Base-by-base conservation (phyloP, 2,329 filamentous ascomycete genomes). In the Aspergillus calidoustus region DNA sequence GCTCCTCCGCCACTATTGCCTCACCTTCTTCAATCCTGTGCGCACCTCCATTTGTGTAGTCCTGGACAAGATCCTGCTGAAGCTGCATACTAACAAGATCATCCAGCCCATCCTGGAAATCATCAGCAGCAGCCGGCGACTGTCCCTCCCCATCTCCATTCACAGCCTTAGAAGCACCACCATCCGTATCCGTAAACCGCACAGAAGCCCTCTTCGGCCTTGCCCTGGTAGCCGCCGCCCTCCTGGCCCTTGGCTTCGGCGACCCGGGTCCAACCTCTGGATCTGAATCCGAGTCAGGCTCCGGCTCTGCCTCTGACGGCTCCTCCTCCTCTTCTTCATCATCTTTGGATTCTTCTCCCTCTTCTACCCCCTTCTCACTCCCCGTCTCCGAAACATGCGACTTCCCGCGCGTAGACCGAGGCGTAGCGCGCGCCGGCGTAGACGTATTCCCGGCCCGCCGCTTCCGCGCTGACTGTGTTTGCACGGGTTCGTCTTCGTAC, bases 11-110 rank as follows among this genome's bases (percentile, higher is more conserved):
- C 2, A 60, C 30, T n/a, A 64, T 41, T 25, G 61, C 62, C 19
- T 76, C 73, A 15, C 64, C 59, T 22, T 51, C 34, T 15, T 17
- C 34, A 15, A 41, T 15, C 34, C 34, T 11, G 13, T 15, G 11
- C 11, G 34, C 11, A 41, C 11, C 34, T 41, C 34, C 60, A 38
- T 65, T 67, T 7, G 61, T 41, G 31, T 70, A 63, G n/a, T 65
- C 59, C 30, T 71, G 66, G 28, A 64, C 59, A 30, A 77, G 66
- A n/a, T 70, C 74, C 50, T 77, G 71, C 54, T 78, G 76, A 41
- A 78, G 61, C 57, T 79, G 76, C 63, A 74, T 69, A 7, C 74
- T 68, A 57, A 77, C 70, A 9, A 76, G 68, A 46, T 77, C 74
- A 57, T 77, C 74, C 52, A 77, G 66, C 7, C 71, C 75, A 55